phyloP scores from a whole-genome alignment of 176 grass and related monocot species.

The Olyra latifolia region DNA sequence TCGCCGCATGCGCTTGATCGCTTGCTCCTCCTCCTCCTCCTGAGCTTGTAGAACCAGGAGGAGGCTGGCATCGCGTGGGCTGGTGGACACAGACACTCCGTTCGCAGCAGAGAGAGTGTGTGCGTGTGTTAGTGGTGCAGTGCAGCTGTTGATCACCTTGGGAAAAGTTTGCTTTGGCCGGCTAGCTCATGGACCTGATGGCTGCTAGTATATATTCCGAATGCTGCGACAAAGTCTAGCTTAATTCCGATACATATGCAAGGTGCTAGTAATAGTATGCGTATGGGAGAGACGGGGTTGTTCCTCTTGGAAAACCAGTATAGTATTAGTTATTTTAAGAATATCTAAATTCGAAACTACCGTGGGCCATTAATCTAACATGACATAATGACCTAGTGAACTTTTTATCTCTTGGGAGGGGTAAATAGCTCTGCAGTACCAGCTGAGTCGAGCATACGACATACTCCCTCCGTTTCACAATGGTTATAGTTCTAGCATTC shows the following conservation, averaged over 20 bases:
- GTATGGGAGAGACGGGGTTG: too few species aligned
- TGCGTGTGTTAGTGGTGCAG: not conserved
- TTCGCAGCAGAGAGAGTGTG: slow-evolving; percentile 17
- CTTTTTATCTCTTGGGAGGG: too few species aligned
- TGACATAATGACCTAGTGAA: too few species aligned
- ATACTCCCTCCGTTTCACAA: too few species aligned
- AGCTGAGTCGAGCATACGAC: too few species aligned
- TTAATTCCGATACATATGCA: not conserved
- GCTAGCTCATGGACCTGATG: not conserved
- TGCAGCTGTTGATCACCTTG: slow-evolving; percentile 7
- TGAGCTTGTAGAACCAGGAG: slow-evolving; percentile 87
- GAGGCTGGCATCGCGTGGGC: slow-evolving; percentile 42
- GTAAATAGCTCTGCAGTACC: too few species aligned
- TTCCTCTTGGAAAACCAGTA: too few species aligned
- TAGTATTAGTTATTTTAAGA: too few species aligned
- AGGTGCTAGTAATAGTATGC: too few species aligned
- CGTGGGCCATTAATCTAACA: too few species aligned
- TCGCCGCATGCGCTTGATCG: slow-evolving; percentile 1
- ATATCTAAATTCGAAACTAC: too few species aligned
- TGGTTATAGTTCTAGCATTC: too few species aligned
- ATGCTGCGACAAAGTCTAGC: not conserved
- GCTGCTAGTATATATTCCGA: not conserved
- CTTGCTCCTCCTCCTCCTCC: slow-evolving; percentile 45
- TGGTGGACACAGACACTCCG: slow-evolving; percentile 3
- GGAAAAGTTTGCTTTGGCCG: not conserved